Conservation (phyloP, 352 stramenopile genomes). For the Phytophthora palmivora region DNA sequence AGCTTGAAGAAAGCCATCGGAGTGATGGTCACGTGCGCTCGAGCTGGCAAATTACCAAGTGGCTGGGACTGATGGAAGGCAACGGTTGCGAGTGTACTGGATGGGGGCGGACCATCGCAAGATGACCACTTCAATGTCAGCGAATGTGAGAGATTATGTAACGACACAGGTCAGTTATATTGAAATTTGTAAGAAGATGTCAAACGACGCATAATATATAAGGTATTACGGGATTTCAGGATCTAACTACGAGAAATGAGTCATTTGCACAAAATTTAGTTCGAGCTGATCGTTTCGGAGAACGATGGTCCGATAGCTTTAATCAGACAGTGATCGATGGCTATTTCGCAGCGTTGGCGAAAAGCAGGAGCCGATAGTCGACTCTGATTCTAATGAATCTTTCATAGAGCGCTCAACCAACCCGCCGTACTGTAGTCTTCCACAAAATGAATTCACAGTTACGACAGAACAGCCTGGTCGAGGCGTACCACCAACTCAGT, state of each 20-base stretch:
- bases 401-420: conserved; percentile 2
- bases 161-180: background rate
- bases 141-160: conserved; percentile 3
- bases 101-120: conserved; percentile 32
- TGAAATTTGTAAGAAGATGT: background rate
- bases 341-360: too few species aligned
- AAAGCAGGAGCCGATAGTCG: background rate
- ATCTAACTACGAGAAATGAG: too few species aligned
- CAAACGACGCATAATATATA: background rate
- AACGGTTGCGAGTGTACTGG: conserved; percentile 28
- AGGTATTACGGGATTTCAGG: too few species aligned
- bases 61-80: conserved; percentile 26
- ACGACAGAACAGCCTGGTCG: conserved; percentile 1
- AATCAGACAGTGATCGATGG: conserved; percentile 8
- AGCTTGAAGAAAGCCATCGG: conserved; percentile 37
- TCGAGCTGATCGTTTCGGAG: too few species aligned
- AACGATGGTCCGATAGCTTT: background rate
- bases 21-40: conserved; percentile 26
- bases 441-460: conserved; percentile 27
- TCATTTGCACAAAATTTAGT: too few species aligned
- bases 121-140: conserved; percentile 25
- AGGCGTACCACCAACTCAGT: too few species aligned
- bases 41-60: conserved; percentile 41
- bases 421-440: conserved; percentile 6
- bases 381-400: conserved; percentile 9